Evolutionary conservation across 1,139 yeast genomes (phyloP), one percentile per base, ranked within the genome.

Genomic region (Scheffersomyces cryptocercus): DNA sequence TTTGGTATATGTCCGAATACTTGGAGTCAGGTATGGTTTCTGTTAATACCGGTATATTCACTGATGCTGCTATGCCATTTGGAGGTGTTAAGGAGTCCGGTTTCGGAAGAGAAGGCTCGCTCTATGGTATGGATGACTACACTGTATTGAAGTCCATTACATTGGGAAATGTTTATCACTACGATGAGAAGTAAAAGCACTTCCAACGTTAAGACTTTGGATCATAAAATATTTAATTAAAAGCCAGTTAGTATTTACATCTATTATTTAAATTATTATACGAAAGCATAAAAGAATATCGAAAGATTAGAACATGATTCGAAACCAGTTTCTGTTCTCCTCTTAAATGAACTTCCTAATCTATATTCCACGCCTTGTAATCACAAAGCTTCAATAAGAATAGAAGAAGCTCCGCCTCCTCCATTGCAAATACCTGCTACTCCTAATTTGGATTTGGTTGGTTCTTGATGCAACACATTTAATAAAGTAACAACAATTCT

Each of bases 21-120:
- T 68, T 87, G 49, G 87, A 85, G 57, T 71, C 78, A n/a, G 95
- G 95, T 41, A 87, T 87, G 93, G 85, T 87, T 28, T 85, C 90
- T 29, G 80, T 84, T 51, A 87, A 87, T 69, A 82, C 88, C 20
- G 93, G 93, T 40, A 56, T 79, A 10, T 81, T 87, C 57, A 79
- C 88, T 26, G 95, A 87, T 56, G 76, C 82, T 34, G 77, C 88
- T 13, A 61, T 85, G 51, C 95, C 95, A 39, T 87, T 87, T 58
- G 95, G 95, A 28, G 95, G 95, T 50, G 75, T 86, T 43, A 84
- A 85, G 64, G 84, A 85, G 64, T 81, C 88, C 35, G 95, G 95
- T 0, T 84, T 85, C 55, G 95, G 95, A 41, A 81, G 91, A 59
- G 95, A 87, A 62, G 93, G 91, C 35, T 84, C 90, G 14, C 70